Conservation (phyloP, 2,329 filamentous ascomycete genomes). For the Cladosporium sp. region DNA sequence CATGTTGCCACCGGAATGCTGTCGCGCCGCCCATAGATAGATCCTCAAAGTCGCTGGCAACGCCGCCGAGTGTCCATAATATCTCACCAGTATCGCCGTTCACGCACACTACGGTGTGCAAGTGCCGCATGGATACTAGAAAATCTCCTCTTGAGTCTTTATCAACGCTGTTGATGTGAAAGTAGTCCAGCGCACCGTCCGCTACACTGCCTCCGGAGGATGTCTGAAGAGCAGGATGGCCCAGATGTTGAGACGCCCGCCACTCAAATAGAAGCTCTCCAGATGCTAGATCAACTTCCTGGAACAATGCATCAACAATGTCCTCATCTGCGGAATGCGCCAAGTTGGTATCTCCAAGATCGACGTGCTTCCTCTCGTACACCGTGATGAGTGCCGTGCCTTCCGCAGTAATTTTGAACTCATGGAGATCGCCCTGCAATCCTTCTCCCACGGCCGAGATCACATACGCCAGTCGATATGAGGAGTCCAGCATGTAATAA, state of each 20-base stretch:
- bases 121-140: slow-evolving; percentile 46
- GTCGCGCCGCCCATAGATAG: slow-evolving; percentile 25
- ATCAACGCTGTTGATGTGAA: slow-evolving; percentile 51
- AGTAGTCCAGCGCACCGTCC: slow-evolving; percentile 38
- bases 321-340: slow-evolving; percentile 28
- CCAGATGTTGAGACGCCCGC: slow-evolving; percentile 40
- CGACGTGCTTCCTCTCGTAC: slow-evolving; percentile 17
- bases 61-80: slow-evolving; percentile 42
- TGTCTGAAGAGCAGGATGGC: slow-evolving; percentile 11
- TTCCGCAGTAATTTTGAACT: slow-evolving; percentile 36
- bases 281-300: slow-evolving; percentile 22
- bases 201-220: neutral
- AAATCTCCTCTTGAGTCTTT: slow-evolving; percentile 47
- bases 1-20: slow-evolving; percentile 19
- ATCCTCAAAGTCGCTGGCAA: slow-evolving; percentile 16
- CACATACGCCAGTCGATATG: slow-evolving; percentile 30
- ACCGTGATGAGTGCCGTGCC: slow-evolving; percentile 37
- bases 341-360: slow-evolving; percentile 18
- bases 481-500: slow-evolving; percentile 25
- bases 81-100: slow-evolving; percentile 40
- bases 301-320: slow-evolving; percentile 20
- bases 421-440: slow-evolving; percentile 37
- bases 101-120: slow-evolving; percentile 42
- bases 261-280: slow-evolving; percentile 11
- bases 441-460: slow-evolving; percentile 31